A percentile compares a stretch with the other conserved stretches of the same genome.
These are phyloP conservation scores for Penicillium daleae DNA, from an alignment of 495 filamentous ascomycete species.

Conservation along the genomic window DNA sequence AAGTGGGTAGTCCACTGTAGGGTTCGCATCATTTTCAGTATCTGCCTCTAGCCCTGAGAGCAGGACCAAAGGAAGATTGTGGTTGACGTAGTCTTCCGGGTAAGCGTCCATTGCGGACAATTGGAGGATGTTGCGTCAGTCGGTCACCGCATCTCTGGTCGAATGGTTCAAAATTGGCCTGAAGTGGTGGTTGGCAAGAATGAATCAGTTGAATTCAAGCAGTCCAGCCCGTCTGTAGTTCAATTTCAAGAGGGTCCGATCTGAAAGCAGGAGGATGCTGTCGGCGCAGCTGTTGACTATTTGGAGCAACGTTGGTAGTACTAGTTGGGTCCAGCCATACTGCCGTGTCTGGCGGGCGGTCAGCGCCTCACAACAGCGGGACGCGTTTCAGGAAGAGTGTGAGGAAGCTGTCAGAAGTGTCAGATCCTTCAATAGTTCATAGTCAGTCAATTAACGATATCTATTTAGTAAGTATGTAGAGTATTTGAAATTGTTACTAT, in stretches of 20 bases:
- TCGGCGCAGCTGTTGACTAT: not conserved
- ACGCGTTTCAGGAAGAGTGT: not conserved
- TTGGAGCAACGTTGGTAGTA: not conserved
- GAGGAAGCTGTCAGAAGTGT: not conserved
- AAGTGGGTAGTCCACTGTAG: conserved; percentile 43
- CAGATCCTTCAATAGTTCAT: too few relatives aligned
- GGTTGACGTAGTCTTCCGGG: conserved; percentile 75
- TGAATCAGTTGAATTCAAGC: not conserved
- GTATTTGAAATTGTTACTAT: not conserved
- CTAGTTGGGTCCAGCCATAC: not conserved
- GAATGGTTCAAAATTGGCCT: not conserved
- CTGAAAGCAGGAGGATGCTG: not conserved
- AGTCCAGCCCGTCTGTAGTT: not conserved
- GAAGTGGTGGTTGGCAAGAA: not conserved
- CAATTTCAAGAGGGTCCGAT: not conserved
- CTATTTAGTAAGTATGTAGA: not conserved
- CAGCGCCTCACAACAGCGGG: not conserved
- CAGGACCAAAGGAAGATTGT: conserved; percentile 79
- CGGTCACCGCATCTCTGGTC: conserved; percentile 48
- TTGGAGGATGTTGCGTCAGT: conserved; percentile 25
- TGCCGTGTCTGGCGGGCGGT: conserved; percentile 11
- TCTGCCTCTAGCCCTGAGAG: conserved; percentile 69
- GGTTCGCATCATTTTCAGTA: conserved; percentile 25
- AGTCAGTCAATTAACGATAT: not conserved
- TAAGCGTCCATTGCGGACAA: conserved; percentile 82